Percentiles rank a stretch among this genome's conserved stretches.
These are phyloP conservation scores for Penicillium silybi DNA, from an alignment of 495 filamentous ascomycete species.

Conservation along the genomic window DNA sequence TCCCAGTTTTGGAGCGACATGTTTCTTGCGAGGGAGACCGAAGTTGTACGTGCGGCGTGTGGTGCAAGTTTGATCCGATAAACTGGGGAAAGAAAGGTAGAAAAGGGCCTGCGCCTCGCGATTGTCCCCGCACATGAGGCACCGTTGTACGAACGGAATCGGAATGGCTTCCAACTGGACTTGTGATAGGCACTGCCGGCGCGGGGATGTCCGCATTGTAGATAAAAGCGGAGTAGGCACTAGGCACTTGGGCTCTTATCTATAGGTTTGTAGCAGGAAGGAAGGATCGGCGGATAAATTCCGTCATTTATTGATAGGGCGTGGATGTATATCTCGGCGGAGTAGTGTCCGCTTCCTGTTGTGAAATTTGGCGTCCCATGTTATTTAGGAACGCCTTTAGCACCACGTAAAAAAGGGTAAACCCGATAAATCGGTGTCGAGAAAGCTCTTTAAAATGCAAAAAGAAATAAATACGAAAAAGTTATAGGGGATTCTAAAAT, in stretches of 20 bases:
- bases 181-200: slow-evolving; percentile 1
- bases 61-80: background rate
- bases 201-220: background rate
- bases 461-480: background rate
- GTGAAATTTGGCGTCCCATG: background rate
- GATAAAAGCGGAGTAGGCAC: background rate
- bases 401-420: no score
- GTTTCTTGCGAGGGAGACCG: background rate
- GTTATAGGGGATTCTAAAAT: background rate
- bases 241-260: background rate
- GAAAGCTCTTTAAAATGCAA: no score
- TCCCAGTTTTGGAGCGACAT: slow-evolving; percentile 32
- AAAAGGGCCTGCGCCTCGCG: background rate
- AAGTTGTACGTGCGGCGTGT: background rate
- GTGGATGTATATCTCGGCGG: background rate
- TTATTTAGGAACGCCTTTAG: background rate
- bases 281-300: background rate
- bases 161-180: background rate
- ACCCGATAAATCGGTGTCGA: no score
- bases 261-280: background rate
- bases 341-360: background rate
- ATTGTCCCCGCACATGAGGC: background rate
- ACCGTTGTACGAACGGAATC: background rate
- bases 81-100: background rate
- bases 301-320: background rate